Conservation (phyloP, 805 yeast genomes). For the Ogataea corticis region DNA sequence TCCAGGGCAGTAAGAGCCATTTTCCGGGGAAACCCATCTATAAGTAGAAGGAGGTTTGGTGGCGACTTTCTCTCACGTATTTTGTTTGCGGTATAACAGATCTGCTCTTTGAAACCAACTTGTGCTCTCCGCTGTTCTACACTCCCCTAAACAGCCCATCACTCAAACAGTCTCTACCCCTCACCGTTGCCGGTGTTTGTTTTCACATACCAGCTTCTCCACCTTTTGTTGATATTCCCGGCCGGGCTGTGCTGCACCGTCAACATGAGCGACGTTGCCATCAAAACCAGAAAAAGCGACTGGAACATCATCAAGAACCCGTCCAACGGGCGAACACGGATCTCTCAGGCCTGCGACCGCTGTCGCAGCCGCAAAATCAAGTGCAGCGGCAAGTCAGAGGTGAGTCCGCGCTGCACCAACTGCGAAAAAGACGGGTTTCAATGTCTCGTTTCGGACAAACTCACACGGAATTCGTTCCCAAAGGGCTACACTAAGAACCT, state of each 20-base stretch:
- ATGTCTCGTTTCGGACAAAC: conserved; percentile 71
- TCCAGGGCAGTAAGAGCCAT: no score
- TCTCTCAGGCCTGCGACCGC: conserved; percentile 80
- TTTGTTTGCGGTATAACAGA: no score
- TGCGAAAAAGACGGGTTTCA: conserved; percentile 65
- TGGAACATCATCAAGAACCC: conserved; percentile 40
- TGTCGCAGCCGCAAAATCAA: conserved; percentile 75
- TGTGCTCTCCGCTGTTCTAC: no score
- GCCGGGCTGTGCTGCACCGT: background rate
- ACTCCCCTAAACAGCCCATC: no score
- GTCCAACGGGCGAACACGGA: conserved; percentile 44
- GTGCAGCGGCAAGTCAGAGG: conserved; percentile 62
- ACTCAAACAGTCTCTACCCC: background rate
- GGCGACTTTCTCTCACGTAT: no score
- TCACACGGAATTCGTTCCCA: conserved; percentile 76
- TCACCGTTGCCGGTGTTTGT: background rate
- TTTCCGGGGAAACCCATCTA: no score
- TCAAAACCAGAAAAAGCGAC: conserved; percentile 1
- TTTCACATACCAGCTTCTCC: conserved; percentile 2
- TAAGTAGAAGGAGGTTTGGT: no score
- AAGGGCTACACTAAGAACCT: conserved; percentile 78
- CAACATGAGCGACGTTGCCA: background rate
- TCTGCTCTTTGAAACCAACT: no score
- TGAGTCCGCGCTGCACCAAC: conserved; percentile 59
- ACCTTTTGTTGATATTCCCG: conserved; percentile 8